Evolutionary conservation across 2,329 filamentous ascomycete genomes (phyloP), one percentile per base, ranked within the genome.

Genomic region (Fusarium sp.): DNA sequence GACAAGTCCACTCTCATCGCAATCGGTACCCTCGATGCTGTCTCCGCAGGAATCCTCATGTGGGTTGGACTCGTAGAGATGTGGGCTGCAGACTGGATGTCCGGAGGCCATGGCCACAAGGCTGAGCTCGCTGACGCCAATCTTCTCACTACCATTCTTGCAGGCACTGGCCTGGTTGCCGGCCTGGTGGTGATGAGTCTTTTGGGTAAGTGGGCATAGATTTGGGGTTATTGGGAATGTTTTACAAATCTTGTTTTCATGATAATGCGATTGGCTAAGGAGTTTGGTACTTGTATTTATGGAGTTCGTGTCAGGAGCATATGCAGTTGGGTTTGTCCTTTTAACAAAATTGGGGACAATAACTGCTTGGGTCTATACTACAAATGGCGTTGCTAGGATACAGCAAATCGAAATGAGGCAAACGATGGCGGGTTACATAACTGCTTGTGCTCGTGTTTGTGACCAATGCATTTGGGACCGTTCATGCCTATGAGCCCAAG

Each of bases 51-150:
- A 33, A 93, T 95, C 48, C 84, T 95, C 36, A 83, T 92, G n/a
- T 95, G 93, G 92, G 92, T 95, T 5, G 91, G 92, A 5, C 82
- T 95, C 3, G 92, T 95, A 0, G 92, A 95, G 82, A 94, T 95
- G 92, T 91, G 91, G 89, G 91, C 91, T 6, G 84, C 88, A 44
- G 93, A 95, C 78, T 95, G 93, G 93, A 87, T 89, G 75, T 84
- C 84, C 3, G 88, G 87, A 24, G 64, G 72, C 14, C 81, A 82
- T 41, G 81, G 81, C 13, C 76, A 78, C 44, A 78, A 77, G 71
- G 79, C 81, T 26, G 89, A 92, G 77, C 80, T 93, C 79, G 80
- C 86, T 22, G 81, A 87, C 35, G 86, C 90, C 0, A 79, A 86
- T 1, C 41, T 85, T 3, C 33, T 84, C 0, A 86, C 85, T 63